Evolutionary conservation across 768 basidiomycete species (phyloP).

Genomic region (Chalciporus sphaerocephalus): DNA sequence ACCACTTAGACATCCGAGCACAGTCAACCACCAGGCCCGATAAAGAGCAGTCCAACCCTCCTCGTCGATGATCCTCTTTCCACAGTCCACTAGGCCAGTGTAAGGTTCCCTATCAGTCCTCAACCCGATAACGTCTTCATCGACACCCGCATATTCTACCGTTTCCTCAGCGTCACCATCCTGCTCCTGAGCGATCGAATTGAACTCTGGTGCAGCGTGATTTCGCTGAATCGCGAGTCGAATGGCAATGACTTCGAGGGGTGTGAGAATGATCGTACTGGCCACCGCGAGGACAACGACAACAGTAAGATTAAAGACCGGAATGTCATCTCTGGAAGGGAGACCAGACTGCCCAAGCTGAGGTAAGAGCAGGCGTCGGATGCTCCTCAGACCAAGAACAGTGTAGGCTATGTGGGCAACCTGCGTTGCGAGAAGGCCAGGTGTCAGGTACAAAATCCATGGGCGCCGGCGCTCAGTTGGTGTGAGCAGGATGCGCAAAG

Average conservation of each 20-base stretch:
- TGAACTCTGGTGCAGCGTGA: slow-evolving; percentile 69
- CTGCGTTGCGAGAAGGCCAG: slow-evolving; percentile 51
- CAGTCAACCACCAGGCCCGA: slow-evolving; percentile 83
- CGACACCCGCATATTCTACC: slow-evolving; percentile 59
- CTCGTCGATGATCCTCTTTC: slow-evolving; percentile 70
- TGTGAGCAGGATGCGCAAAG: slow-evolving; percentile 69
- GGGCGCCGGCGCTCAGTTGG: slow-evolving; percentile 76
- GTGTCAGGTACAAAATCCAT: slow-evolving; percentile 79
- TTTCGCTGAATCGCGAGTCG: slow-evolving; percentile 82
- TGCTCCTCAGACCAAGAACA: slow-evolving; percentile 38
- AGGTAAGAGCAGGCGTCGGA: slow-evolving; percentile 56
- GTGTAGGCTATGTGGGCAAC: slow-evolving; percentile 43
- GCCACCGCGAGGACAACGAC: slow-evolving; percentile 54
- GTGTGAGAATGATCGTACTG: slow-evolving; percentile 59
- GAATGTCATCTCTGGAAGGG: slow-evolving; percentile 39
- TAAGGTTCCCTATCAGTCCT: slow-evolving; percentile 80
- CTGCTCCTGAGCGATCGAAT: slow-evolving; percentile 70
- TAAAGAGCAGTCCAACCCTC: slow-evolving; percentile 73
- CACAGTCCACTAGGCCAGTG: slow-evolving; percentile 67
- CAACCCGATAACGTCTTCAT: slow-evolving; percentile 86
- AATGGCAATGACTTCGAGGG: slow-evolving; percentile 75
- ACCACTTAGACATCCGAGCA: slow-evolving; percentile 56
- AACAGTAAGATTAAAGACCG: slow-evolving; percentile 46
- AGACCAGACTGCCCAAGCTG: slow-evolving; percentile 38
- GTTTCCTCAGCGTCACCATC: slow-evolving; percentile 59